Percentiles rank a stretch among this genome's conserved stretches.
Conservation (phyloP, 2,329 filamentous ascomycete genomes). For the Aspergillus sp. region DNA sequence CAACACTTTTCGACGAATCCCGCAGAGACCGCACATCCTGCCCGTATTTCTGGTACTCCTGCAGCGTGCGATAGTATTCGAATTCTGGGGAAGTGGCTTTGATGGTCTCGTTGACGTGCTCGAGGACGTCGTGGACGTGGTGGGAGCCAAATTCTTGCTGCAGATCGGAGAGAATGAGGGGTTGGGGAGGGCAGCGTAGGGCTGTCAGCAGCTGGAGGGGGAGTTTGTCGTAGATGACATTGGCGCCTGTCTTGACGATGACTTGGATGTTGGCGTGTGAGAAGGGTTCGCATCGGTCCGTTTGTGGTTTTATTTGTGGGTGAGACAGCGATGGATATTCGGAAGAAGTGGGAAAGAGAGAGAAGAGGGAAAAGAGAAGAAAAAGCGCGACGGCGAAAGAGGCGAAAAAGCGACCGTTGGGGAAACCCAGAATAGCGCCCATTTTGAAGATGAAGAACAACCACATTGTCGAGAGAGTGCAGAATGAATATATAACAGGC, state of each 20-base stretch:
- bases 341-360: too few species aligned
- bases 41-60: constrained; percentile 42
- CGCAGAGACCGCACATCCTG: constrained; percentile 40
- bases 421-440: too few species aligned
- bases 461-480: too few species aligned
- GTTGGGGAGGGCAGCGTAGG: constrained; percentile 47
- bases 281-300: too few species aligned
- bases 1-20: constrained; percentile 28
- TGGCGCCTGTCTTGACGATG: constrained; percentile 56
- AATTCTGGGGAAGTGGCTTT: constrained; percentile 46
- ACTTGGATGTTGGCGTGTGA: constrained; percentile 15
- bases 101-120: constrained; percentile 36
- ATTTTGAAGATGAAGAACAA: too few species aligned
- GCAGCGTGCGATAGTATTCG: constrained; percentile 38
- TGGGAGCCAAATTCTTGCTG: constrained; percentile 26
- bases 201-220: constrained; percentile 53
- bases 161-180: constrained; percentile 42
- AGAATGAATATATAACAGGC: too few species aligned
- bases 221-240: constrained; percentile 49
- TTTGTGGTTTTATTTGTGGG: too few species aligned
- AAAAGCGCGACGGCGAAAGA: too few species aligned
- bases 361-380: too few species aligned
- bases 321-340: too few species aligned
- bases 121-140: constrained; percentile 27
- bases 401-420: too few species aligned